Evolutionary conservation across 306 rosid species (phyloP), one percentile per base, ranked within the genome.

Genomic region (Datisca glomerata): DNA sequence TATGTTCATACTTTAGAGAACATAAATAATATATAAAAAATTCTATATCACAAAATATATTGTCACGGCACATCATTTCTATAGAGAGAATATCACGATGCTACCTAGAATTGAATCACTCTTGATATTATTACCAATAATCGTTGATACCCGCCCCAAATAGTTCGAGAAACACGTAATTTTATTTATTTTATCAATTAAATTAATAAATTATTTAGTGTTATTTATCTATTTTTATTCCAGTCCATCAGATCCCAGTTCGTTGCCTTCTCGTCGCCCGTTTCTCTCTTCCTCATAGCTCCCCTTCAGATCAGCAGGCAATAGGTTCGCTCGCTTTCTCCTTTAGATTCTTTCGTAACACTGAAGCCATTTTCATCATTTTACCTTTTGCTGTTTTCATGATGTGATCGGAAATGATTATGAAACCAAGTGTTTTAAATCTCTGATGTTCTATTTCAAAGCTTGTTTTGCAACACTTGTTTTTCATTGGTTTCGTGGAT

Each of bases 261-360:
- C 21, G 13, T 37, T 52, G 3, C 25, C 25, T 38, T 18, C 43
- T 45, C 57, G 43, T 21, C 47, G 41, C 73, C 47, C 66, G 24
- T 48, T 46, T 60, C 53, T 24, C 56, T 27, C 62, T 53, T 45
- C 59, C 48, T 47, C 72, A 4, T 51, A 27, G 45, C 39, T 39
- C 58, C 40, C 61, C 49, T 48, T 41, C 85, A 56, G 82, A 79
- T 87, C 94, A 71, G 65, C 39, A 53, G 22, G 40, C 24, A 25
- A 49, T 14, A 54, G 78, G 70, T 63, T 24, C 8, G 57, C 32
- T 45, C 35, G 35, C 8, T 14, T 14, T 31, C 36, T 31, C 9
- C n/a, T 14, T 31, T 11, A 12, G 9, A 12, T 74, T 85, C 78
- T 71, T 76, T 64, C 66, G 64, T 8, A 14, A 31, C n/a, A n/a